These are phyloP conservation scores for Nakazawaea wyomingensis DNA, from an alignment of 805 yeast genomes.

Conservation along the genomic window DNA sequence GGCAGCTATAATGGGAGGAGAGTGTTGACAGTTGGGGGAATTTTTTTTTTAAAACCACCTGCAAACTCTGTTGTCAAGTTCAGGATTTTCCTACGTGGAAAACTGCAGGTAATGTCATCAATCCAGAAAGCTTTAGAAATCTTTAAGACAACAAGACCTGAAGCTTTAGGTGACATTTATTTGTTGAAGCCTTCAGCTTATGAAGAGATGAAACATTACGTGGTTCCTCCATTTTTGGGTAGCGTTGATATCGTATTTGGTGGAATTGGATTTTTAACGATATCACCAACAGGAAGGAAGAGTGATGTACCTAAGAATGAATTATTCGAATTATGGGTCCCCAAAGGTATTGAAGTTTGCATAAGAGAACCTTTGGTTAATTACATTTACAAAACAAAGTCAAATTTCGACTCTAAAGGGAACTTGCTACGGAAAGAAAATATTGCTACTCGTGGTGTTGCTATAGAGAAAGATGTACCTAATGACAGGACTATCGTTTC, in stretches of 20 bases:
- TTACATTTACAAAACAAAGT: constrained; percentile 22
- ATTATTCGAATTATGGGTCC: constrained; percentile 47
- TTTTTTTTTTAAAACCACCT: constrained; percentile 56
- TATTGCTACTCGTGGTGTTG: constrained; percentile 12
- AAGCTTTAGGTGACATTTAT: constrained; percentile 21
- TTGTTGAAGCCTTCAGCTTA: constrained; percentile 21
- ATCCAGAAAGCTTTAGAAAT: constrained; percentile 25
- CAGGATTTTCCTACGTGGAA: constrained; percentile 38
- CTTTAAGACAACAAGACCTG: constrained; percentile 19
- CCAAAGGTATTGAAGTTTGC: constrained; percentile 47
- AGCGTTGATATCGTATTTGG: constrained; percentile 59
- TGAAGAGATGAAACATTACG: constrained; percentile 34
- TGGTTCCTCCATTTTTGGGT: constrained; percentile 70
- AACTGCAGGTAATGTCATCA: constrained; percentile 28
- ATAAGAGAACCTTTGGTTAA: constrained; percentile 34
- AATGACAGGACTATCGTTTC: constrained; percentile 19
- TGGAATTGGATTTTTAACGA: constrained; percentile 57
- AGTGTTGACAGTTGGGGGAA: constrained; percentile 49
- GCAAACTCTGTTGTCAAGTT: constrained; percentile 40
- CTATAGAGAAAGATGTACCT: constrained; percentile 14
- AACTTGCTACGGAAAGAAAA: constrained; percentile 16
- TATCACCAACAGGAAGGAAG: constrained; percentile 51
- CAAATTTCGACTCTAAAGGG: constrained; percentile 15
- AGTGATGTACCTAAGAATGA: constrained; percentile 19
- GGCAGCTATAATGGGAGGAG: constrained; percentile 19